These are phyloP conservation scores for Skeletonema menzelii DNA, from an alignment of 108 stramenopile species.

Conservation along the genomic window DNA sequence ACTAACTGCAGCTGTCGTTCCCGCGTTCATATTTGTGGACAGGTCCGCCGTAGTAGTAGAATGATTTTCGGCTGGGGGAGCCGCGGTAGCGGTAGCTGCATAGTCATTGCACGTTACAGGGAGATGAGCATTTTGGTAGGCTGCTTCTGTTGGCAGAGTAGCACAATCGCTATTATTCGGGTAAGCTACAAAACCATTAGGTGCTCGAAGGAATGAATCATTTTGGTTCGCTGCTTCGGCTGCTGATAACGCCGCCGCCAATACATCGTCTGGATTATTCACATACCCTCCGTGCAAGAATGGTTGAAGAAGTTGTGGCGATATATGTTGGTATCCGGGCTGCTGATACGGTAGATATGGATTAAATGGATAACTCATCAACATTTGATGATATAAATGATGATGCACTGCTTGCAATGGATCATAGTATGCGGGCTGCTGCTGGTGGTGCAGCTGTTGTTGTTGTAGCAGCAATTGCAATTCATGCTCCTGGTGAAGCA, in stretches of 20 bases:
- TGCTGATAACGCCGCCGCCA: too few relatives aligned
- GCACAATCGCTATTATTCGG: not conserved
- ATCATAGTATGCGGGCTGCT: not conserved
- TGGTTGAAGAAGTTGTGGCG: not conserved
- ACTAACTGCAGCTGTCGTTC: not conserved
- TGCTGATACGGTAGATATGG: not conserved
- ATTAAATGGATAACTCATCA: not conserved
- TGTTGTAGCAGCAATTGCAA: not conserved
- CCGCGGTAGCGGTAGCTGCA: not conserved
- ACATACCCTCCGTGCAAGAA: not conserved
- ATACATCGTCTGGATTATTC: not conserved
- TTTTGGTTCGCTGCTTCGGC: not conserved
- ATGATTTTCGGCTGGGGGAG: not conserved
- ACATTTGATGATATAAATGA: slow-evolving; percentile 1
- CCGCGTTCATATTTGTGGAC: not conserved
- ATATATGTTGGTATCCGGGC: not conserved
- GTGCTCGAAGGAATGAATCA: too few relatives aligned
- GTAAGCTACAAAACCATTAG: too few relatives aligned
- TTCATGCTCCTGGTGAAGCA: not conserved
- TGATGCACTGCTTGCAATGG: not conserved
- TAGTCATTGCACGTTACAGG: not conserved
- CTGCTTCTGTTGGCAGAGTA: not conserved
- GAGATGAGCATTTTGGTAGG: not conserved
- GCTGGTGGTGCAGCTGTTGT: not conserved
- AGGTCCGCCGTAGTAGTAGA: not conserved